Conservation (phyloP, 768 basidiomycete genomes). For the Pisolithus microcarpus region DNA sequence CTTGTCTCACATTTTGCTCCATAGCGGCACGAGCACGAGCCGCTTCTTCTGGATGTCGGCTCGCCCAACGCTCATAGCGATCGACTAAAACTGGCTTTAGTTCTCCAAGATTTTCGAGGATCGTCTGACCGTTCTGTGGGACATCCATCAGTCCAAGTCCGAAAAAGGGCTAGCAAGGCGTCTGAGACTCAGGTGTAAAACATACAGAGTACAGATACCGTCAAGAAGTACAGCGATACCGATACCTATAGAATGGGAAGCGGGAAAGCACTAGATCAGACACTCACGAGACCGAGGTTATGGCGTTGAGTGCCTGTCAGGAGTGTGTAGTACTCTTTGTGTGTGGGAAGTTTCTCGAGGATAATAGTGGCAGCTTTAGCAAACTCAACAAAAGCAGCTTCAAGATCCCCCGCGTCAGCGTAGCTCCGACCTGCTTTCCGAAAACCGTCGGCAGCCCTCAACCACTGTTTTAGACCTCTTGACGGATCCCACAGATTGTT, state of each 20-base stretch:
- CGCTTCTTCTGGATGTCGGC: conserved; percentile 34
- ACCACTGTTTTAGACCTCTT: conserved; percentile 57
- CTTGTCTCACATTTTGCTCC: conserved; percentile 15
- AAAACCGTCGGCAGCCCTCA: conserved; percentile 57
- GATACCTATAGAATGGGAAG: not conserved
- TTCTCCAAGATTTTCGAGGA: conserved; percentile 56
- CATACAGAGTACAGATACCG: not conserved
- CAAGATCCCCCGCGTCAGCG: conserved; percentile 47
- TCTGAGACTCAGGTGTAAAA: not conserved
- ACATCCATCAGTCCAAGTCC: conserved; percentile 12
- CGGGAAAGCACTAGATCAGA: not conserved
- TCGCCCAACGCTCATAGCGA: conserved; percentile 55
- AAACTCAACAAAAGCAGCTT: conserved; percentile 64
- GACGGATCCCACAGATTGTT: conserved; percentile 49
- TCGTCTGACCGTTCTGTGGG: conserved; percentile 65
- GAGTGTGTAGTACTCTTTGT: conserved; percentile 54
- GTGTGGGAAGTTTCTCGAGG: conserved; percentile 69
- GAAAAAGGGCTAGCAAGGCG: not conserved
- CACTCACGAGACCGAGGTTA: conserved; percentile 64
- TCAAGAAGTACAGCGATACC: not conserved
- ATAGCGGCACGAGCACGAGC: conserved; percentile 14
- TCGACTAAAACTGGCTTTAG: conserved; percentile 60
- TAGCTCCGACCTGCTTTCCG: conserved; percentile 47
- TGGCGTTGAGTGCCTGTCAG: conserved; percentile 53
- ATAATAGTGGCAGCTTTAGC: conserved; percentile 73